These are phyloP conservation scores for Gossypium thurberi DNA, from an alignment of 345 rosid genomes.

Conservation along the genomic window DNA sequence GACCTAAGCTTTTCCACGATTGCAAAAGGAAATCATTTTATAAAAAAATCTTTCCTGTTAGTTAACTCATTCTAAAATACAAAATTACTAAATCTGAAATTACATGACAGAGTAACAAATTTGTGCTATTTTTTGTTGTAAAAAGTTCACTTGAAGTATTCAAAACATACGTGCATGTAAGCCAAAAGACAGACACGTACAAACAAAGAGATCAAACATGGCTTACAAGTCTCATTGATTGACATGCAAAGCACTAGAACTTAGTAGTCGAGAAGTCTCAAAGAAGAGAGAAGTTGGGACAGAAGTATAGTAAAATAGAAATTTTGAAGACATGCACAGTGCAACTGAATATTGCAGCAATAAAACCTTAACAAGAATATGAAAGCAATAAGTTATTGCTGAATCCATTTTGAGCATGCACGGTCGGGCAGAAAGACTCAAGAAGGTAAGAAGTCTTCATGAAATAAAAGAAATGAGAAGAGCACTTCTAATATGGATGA, in stretches of 20 bases:
- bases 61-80: not conserved
- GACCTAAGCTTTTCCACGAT: not conserved
- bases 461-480: not conserved
- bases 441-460: not conserved
- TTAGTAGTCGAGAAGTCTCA: not conserved
- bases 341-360: conserved; percentile 1
- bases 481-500: not conserved
- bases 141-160: not conserved
- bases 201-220: not conserved
- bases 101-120: not conserved
- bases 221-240: not conserved
- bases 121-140: not conserved
- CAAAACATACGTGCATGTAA: not conserved
- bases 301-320: not conserved
- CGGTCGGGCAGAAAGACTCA: not conserved
- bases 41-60: not conserved
- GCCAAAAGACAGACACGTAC: not conserved
- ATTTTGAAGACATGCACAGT: not conserved
- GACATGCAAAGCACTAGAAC: not conserved
- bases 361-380: not conserved
- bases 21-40: not conserved
- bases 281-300: not conserved
- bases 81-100: not conserved
- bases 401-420: not conserved
- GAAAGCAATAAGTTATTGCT: not conserved